Evolutionary conservation across 1,284 basidiomycete genomes (phyloP), one percentile per base, ranked within the genome.

Genomic region (Quambalaria eucalypti): DNA sequence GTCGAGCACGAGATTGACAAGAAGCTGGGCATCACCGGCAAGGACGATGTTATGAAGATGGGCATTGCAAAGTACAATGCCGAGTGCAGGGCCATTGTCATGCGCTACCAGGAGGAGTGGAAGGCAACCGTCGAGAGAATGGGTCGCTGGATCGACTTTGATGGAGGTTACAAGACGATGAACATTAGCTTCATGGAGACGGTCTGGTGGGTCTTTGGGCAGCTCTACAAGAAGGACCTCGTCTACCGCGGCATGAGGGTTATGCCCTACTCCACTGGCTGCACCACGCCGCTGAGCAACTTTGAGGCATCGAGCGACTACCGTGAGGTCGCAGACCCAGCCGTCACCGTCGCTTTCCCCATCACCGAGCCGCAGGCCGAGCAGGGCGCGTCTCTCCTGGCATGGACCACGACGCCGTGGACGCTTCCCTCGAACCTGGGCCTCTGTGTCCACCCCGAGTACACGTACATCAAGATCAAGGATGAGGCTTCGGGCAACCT

Each of bases 1-100:
- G 92, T 99, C 69, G 95, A 99, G 78, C 92, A 97, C 79, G 91
- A 97, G 80, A 98, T 99, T 79, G 95, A 99, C 83, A 98, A 97
- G 80, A 87, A 84, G 71, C 82, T 98, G 51, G 85, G 85, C 48
- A 96, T 98, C 80, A 90, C 85, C 38, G 86, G 90, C 47, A 90
- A 89, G 76, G 87, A 85, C 50, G 95, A 99, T 75, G 95, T 99
- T 49, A 82, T 97, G 79, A 83, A 82, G 39, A 88, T 99, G 87
- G 95, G 95, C 28, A 93, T 99, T 77, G 88, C 87, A 78, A 88
- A 87, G 70, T 99, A 99, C 82, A 99, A 99, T 76, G 90, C 84
- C 12, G 92, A 96, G 76, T 99, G 95, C 76, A 85, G 91, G 39
- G 84, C 86, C 60, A 98, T 98, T 76, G 95, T 99, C 72, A 97